Evolutionary conservation across 441 rosid species (phyloP).

Genomic region (Erysimum cheiri): DNA sequence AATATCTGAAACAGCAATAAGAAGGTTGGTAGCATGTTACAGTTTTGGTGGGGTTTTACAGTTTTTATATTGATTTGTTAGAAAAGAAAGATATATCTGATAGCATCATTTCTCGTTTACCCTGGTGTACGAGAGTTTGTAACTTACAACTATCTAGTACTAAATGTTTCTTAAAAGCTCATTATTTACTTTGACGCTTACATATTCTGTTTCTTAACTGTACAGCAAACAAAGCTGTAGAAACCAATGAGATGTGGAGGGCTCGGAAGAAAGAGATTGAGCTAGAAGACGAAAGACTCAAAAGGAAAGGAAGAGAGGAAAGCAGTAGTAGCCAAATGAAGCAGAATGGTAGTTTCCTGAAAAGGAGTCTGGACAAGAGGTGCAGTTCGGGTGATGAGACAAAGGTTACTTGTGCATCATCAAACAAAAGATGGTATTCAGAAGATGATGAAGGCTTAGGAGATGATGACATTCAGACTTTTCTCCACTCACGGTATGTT

Average conservation of each 20-base stretch:
- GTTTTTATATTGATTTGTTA: neutral
- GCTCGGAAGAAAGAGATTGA: constrained; percentile 73
- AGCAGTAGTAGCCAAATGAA: constrained; percentile 45
- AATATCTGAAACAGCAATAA: neutral
- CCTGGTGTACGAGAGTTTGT: neutral
- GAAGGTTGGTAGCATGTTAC: constrained; percentile 1
- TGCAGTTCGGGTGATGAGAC: constrained; percentile 41
- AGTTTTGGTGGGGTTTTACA: neutral
- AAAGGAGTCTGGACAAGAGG: constrained; percentile 44
- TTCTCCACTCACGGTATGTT: constrained; percentile 71
- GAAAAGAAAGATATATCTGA: neutral
- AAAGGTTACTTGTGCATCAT: constrained; percentile 37
- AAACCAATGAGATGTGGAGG: constrained; percentile 91
- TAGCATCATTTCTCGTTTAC: neutral
- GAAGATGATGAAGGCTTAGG: constrained; percentile 58
- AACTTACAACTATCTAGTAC: neutral
- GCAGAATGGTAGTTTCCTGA: constrained; percentile 34
- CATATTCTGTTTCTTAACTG: constrained; percentile 15
- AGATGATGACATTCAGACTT: constrained; percentile 76
- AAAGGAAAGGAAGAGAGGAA: constrained; percentile 52
- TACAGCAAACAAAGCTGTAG: constrained; percentile 83
- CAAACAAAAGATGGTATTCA: constrained; percentile 45
- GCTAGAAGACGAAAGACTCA: constrained; percentile 52
- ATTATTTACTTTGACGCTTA: neutral
- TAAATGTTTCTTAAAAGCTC: neutral